A percentile compares a stretch with the other conserved stretches of the same genome.
phyloP scores from a whole-genome alignment of 345 rosid genomes.

The Leavenworthia alabamica region DNA sequence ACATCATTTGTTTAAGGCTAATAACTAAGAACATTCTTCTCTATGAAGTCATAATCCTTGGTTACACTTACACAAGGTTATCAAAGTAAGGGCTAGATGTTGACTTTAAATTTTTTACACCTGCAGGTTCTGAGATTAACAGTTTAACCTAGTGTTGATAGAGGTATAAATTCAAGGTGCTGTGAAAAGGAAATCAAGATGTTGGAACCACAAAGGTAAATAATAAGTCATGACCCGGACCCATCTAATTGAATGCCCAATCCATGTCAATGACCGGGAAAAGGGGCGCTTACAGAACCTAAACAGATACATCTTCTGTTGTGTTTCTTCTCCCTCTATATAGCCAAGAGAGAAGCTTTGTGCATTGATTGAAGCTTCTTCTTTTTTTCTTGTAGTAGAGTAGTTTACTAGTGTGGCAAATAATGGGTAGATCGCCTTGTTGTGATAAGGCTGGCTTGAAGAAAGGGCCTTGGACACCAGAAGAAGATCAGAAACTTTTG shows the following conservation, averaged over 20 bases:
- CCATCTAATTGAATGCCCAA: conserved; percentile 33
- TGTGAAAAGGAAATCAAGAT: conserved; percentile 26
- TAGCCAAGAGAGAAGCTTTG: conserved; percentile 10
- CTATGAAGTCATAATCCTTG: background rate
- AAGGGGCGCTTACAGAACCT: conserved; percentile 20
- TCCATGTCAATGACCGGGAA: conserved; percentile 26
- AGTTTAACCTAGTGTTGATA: background rate
- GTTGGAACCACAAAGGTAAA: conserved; percentile 28
- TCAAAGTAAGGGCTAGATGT: conserved; percentile 21
- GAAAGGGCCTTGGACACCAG: conserved; percentile 98
- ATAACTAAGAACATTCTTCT: conserved; percentile 1
- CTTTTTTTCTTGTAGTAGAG: conserved; percentile 9
- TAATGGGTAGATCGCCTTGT: conserved; percentile 72
- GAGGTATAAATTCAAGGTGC: background rate
- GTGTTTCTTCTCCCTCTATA: conserved; percentile 32
- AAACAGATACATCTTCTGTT: conserved; percentile 24
- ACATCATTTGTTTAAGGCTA: background rate
- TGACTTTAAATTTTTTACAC: conserved; percentile 14
- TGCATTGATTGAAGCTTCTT: background rate
- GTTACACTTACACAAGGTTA: background rate
- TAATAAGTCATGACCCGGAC: conserved; percentile 15
- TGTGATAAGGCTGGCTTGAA: conserved; percentile 83
- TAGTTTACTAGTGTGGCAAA: conserved; percentile 10
- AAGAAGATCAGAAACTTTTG: conserved; percentile 88
- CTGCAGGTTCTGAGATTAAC: conserved; percentile 10